Conservation (phyloP, 495 filamentous ascomycete species). For the Penicillium simplicissimum region DNA sequence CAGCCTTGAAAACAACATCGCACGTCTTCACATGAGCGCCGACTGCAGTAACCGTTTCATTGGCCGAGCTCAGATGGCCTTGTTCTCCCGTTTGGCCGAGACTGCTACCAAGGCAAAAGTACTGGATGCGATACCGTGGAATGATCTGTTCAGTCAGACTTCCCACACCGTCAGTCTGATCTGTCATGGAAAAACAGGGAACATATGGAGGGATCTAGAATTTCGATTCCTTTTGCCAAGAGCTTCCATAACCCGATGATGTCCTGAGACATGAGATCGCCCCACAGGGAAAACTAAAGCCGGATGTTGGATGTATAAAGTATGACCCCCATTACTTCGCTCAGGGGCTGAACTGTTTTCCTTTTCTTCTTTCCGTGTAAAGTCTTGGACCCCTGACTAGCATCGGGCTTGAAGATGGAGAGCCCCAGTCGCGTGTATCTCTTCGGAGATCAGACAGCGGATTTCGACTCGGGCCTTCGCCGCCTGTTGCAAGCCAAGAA, state of each 20-base stretch:
- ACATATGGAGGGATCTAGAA: slow-evolving; percentile 5
- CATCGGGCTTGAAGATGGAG: slow-evolving; percentile 33
- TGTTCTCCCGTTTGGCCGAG: slow-evolving; percentile 2
- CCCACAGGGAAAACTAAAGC: slow-evolving; percentile 6
- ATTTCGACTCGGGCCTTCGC: slow-evolving; percentile 66
- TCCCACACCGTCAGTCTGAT: not conserved
- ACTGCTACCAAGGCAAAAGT: slow-evolving; percentile 11
- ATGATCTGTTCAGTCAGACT: not conserved
- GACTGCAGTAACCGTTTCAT: slow-evolving; percentile 31
- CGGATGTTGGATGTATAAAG: slow-evolving; percentile 25
- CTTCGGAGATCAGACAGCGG: slow-evolving; percentile 80
- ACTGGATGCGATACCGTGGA: slow-evolving; percentile 4
- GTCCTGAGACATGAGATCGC: slow-evolving; percentile 1
- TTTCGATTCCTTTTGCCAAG: slow-evolving; percentile 12
- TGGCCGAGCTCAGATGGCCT: slow-evolving; percentile 2
- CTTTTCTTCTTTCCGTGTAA: slow-evolving; percentile 15
- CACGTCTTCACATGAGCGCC: not conserved
- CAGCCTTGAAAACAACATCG: not conserved
- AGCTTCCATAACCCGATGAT: slow-evolving; percentile 10
- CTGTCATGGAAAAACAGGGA: slow-evolving; percentile 3
- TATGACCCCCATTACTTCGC: slow-evolving; percentile 13
- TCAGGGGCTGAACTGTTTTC: slow-evolving; percentile 2
- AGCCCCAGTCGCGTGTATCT: slow-evolving; percentile 45
- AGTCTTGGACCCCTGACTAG: slow-evolving; percentile 17
- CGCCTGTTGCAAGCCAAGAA: slow-evolving; percentile 62